These are phyloP conservation scores for Thalassiosira exigua DNA, from an alignment of 352 stramenopile species.

Conservation along the genomic window DNA sequence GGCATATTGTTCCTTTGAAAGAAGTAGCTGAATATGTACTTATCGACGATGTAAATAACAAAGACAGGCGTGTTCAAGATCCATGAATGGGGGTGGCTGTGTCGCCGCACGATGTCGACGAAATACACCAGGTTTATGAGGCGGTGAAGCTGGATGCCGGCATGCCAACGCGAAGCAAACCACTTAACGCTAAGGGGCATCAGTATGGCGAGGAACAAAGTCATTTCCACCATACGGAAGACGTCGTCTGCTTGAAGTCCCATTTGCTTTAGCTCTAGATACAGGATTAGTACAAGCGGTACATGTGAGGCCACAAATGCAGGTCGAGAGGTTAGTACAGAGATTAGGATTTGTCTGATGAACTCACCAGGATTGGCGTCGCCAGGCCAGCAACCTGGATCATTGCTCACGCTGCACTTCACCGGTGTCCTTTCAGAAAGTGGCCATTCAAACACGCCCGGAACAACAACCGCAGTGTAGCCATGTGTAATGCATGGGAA, in stretches of 20 bases:
- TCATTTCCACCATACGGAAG: conserved; percentile 40
- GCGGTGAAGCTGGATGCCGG: conserved; percentile 29
- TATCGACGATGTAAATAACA: conserved; percentile 20
- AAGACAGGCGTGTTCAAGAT: conserved; percentile 34
- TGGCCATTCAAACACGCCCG: conserved; percentile 27
- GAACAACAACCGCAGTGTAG: conserved; percentile 12
- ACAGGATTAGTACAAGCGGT: neutral
- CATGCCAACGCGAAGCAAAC: conserved; percentile 26
- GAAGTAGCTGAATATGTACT: conserved; percentile 24
- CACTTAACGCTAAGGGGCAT: conserved; percentile 31
- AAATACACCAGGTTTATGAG: conserved; percentile 33
- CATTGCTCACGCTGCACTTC: conserved; percentile 17
- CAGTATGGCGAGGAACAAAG: conserved; percentile 27
- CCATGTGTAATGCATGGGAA: conserved; percentile 21
- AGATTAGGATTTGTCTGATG: neutral
- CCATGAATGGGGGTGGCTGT: conserved; percentile 38
- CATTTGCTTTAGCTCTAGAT: conserved; percentile 22
- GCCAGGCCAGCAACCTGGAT: conserved; percentile 22
- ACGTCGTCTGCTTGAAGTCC: conserved; percentile 27
- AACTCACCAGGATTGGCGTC: conserved; percentile 21
- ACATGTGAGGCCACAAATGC: neutral
- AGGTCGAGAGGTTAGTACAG: neutral
- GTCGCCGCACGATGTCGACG: conserved; percentile 29
- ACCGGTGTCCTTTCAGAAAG: conserved; percentile 23
- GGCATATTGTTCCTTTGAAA: conserved; percentile 19